Evolutionary conservation across 352 stramenopile species (phyloP).

Genomic region (Globisporangium nagaii): DNA sequence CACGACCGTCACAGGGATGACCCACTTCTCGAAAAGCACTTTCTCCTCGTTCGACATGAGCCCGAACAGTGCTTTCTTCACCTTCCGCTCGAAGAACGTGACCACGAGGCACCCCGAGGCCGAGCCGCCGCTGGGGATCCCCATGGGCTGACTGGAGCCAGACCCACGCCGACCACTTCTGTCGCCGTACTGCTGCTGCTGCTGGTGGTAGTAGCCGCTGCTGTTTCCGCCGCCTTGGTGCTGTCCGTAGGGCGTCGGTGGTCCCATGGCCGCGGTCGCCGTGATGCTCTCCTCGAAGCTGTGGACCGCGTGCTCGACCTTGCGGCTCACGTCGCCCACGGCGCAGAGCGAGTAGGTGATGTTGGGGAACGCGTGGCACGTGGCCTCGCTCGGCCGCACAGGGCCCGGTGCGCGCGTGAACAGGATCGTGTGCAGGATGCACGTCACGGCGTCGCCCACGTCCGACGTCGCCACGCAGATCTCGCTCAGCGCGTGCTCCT

Average conservation of each 20-base stretch:
- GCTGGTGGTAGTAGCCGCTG: constrained; percentile 9
- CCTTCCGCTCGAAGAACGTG: constrained; percentile 74
- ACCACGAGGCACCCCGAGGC: constrained; percentile 50
- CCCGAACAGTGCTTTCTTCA: constrained; percentile 80
- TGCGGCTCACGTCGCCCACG: constrained; percentile 70
- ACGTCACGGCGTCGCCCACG: constrained; percentile 57
- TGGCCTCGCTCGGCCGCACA: constrained; percentile 66
- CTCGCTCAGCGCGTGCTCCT: constrained; percentile 63
- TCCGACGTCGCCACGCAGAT: constrained; percentile 49
- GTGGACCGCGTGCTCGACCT: constrained; percentile 66
- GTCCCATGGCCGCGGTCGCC: constrained; percentile 5
- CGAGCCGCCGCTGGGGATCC: constrained; percentile 6
- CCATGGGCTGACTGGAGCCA: too few species aligned
- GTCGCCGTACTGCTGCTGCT: constrained; percentile 20
- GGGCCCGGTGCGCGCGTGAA: constrained; percentile 72
- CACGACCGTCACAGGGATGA: constrained; percentile 60
- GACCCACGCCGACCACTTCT: constrained; percentile 14
- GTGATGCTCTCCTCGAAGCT: constrained; percentile 54
- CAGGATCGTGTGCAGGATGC: constrained; percentile 74
- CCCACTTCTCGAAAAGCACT: constrained; percentile 82
- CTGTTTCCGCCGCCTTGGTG: constrained; percentile 10
- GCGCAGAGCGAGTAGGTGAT: constrained; percentile 76
- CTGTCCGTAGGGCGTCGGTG: constrained; percentile 8
- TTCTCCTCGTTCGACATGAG: constrained; percentile 86
- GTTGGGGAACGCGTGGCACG: constrained; percentile 67